A percentile compares a stretch with the other conserved stretches of the same genome.
These are phyloP conservation scores for Batrachochytrium dendrobatidis DNA, from an alignment of 371 early-diverging fungal genomes.

Conservation along the genomic window DNA sequence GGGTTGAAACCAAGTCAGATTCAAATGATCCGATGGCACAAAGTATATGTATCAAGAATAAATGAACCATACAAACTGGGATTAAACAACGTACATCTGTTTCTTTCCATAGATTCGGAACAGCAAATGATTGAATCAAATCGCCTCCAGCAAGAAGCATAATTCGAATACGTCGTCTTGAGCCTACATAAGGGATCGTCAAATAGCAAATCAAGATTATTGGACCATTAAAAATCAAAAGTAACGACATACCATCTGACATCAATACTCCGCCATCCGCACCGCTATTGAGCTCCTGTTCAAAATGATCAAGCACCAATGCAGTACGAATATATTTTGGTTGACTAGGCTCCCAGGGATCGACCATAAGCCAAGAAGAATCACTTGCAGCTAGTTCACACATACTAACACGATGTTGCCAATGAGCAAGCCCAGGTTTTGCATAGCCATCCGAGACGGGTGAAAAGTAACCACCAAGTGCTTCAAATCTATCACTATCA, in stretches of 20 bases:
- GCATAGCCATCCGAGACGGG: constrained; percentile 90
- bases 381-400: constrained; percentile 79
- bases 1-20: neutral
- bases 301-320: constrained; percentile 89
- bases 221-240: neutral
- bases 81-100: constrained; percentile 64
- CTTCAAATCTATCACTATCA: constrained; percentile 67
- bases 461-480: constrained; percentile 92
- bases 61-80: neutral
- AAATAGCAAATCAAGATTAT: neutral
- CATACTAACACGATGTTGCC: constrained; percentile 87
- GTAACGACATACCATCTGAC: constrained; percentile 34
- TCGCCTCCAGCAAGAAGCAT: constrained; percentile 96
- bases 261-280: constrained; percentile 43
- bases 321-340: constrained; percentile 77
- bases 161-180: constrained; percentile 60
- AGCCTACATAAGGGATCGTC: constrained; percentile 17
- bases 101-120: constrained; percentile 83
- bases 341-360: constrained; percentile 89
- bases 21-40: neutral
- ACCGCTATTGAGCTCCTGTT: constrained; percentile 70
- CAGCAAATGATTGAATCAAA: constrained; percentile 91
- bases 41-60: neutral
- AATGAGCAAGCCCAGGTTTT: constrained; percentile 82
- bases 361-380: constrained; percentile 93